Evolutionary conservation across 139 green algal species (phyloP), one percentile per base, ranked within the genome.

Genomic region (Coccomyxa sp.): DNA sequence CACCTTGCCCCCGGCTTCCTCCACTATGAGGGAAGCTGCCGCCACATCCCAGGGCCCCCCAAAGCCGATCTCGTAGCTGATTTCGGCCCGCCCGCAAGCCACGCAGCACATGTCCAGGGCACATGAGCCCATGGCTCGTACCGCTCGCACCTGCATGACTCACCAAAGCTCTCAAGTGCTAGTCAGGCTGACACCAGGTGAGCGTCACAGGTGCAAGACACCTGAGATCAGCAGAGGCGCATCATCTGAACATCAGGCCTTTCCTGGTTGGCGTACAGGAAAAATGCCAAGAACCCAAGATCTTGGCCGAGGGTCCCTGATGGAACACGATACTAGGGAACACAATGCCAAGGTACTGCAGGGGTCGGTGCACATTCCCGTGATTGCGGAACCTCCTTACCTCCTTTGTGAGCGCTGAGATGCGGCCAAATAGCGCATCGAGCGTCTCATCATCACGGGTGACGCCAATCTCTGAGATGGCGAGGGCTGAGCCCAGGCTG

Each of bases 51-150:
- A 97, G 39, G 83, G 85, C 3, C 93, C 93, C 3, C 95, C 95
- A 79, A 98, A 95, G 9, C 93, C 91, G 34, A 97, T 88, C 82
- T 99, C 96, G 75, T 94, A 99, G 74, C 97, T 98, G 5, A 82
- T 91, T 79, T 99, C 96, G 70, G 96, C 78, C 10, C 96, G 89
- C 18, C 93, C 94, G 36, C 81, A 92, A 9, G 94, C 94, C 68
- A 97, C 92, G 69, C 78, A 79, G 72, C 86, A 94, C 39, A 98
- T 84, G 75, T 93, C 90, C 70, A 98, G 87, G 0, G 96, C 96
- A 79, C 96, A 98, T 0, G 91, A 97, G n/a, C 96, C 96, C 35
- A 78, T 85, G 80, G 89, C 94, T 2, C 96, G 88, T 73, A 99
- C 39, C n/a, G 87, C 90, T 39, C 81, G 81, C 41, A 84, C 80